These are phyloP conservation scores for Candida anglica DNA, from an alignment of 805 yeast genomes.

Conservation along the genomic window DNA sequence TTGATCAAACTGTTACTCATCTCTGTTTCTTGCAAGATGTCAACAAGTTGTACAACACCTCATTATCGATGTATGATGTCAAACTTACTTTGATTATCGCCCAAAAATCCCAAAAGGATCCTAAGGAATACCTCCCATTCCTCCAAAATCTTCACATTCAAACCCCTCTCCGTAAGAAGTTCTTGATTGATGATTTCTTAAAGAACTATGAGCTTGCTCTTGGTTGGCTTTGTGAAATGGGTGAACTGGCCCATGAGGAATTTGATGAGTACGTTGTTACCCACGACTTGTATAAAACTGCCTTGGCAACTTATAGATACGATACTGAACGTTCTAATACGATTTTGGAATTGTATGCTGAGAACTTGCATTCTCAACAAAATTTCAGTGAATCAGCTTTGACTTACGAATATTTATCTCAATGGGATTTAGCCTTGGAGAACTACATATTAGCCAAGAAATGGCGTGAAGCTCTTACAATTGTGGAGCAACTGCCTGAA, in stretches of 20 bases:
- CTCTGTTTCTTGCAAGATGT: conserved; percentile 90
- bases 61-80: conserved; percentile 80
- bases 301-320: conserved; percentile 59
- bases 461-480: conserved; percentile 82
- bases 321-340: conserved; percentile 48
- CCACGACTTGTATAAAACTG: conserved; percentile 68
- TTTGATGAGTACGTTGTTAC: conserved; percentile 62
- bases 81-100: conserved; percentile 80
- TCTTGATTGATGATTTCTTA: conserved; percentile 75
- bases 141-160: conserved; percentile 73
- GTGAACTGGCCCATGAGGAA: conserved; percentile 42
- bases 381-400: conserved; percentile 74
- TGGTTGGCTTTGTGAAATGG: conserved; percentile 53
- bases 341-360: conserved; percentile 62
- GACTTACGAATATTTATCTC: conserved; percentile 65
- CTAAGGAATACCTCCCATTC: conserved; percentile 93
- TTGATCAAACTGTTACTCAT: conserved; percentile 67
- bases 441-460: conserved; percentile 64
- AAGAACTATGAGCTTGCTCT: conserved; percentile 68
- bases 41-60: conserved; percentile 70
- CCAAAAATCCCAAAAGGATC: conserved; percentile 96
- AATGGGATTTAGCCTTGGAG: conserved; percentile 59
- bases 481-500: conserved; percentile 43
- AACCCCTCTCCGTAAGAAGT: conserved; percentile 61
- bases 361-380: conserved; percentile 50